Base-by-base conservation (phyloP, 768 basidiomycete genomes). In the Collybia nuda region DNA sequence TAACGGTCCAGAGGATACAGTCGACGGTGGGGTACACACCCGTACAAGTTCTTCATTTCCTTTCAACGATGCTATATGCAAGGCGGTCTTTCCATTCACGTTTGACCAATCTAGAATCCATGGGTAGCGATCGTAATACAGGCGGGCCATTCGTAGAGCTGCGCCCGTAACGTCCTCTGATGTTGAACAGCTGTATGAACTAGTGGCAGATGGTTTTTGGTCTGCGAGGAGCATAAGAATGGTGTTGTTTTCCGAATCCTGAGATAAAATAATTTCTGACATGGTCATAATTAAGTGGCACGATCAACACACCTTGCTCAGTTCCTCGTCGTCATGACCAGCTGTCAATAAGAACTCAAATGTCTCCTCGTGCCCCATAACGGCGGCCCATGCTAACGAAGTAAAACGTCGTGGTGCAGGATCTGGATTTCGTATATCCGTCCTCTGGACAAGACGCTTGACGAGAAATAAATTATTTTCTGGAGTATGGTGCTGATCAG, bases 391-490 rank as follows among this genome's bases (percentile, higher is more conserved):
- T 4, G 93, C 91, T 7, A 98, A 68, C 11, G 90, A 93, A 0
- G 95, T 97, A 63, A 88, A 87, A 6, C 91, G 80, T 56, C 80
- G 81, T 19, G 82, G 72, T 14, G 77, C 79, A 9, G 86, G 76
- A 69, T 98, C 95, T 7, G 92, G 85, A 69, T 98, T 98, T 18
- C 95, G 84, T 76, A 97, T 84, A 62, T 97, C 93, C 7, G 87
- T 87, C 59, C 88, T 74, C 67, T 90, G 84, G 48, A 93, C 78
- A 57, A 98, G 85, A 29, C 95, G 81, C 71, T 85, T 89, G 62
- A 97, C 91, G 54, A 96, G 84, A 59, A 94, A 88, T 56, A 97
- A 82, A 71, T 96, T 96, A 72, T 96, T 95, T 73, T 96, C 95
- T 98, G 63, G 32, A 50, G 49, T 48, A 48, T 29, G 43, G 45